Evolutionary conservation across 495 filamentous ascomycete genomes (phyloP), one percentile per base, ranked within the genome.

Genomic region (Penicillium steckii): DNA sequence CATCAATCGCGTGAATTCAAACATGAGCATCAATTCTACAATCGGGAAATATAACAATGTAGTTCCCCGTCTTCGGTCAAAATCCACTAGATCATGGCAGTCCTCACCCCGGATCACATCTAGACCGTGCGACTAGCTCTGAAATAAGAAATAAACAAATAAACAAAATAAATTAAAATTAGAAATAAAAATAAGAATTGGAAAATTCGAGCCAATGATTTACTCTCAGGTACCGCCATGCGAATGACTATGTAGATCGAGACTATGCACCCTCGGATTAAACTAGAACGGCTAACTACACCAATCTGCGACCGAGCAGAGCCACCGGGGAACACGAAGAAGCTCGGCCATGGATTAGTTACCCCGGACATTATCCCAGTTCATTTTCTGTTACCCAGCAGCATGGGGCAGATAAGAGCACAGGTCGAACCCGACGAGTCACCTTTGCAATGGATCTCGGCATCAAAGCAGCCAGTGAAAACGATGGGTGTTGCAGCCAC

Each of bases 401-500:
- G 13, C 38, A 41, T 41, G 38, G n/a, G n/a, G 38, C 38, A 41
- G 38, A 41, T 41, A 41, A 41, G 10, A 41, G 38, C 38, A 41
- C 38, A 3, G 8, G 38, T 21, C 38, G 18, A 46, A 10, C 27
- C 27, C 8, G 44, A 21, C 30, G 30, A 25, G 49, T 30, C 29
- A 19, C n/a, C 30, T 52, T 52, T 24, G 5, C 49, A 52, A 52
- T 18, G 9, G 8, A 25, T 19, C 32, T 48, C 32, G 32, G 40
- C 23, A 18, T 12, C 29, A 9, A 19, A 38, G 15, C 35, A 38
- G 17, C 15, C 35, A 38, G 35, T 38, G 29, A 9, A n/a, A n/a
- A 13, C 29, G 10, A 32, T 32, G 27, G 26, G 33, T 25, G 24
- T 45, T 54, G 44, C 45, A 54, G 44, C 51, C 51, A 54, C 45